phyloP scores from a whole-genome alignment of 2,329 filamentous ascomycete genomes.

The Colletotrichum orchidophilum region DNA sequence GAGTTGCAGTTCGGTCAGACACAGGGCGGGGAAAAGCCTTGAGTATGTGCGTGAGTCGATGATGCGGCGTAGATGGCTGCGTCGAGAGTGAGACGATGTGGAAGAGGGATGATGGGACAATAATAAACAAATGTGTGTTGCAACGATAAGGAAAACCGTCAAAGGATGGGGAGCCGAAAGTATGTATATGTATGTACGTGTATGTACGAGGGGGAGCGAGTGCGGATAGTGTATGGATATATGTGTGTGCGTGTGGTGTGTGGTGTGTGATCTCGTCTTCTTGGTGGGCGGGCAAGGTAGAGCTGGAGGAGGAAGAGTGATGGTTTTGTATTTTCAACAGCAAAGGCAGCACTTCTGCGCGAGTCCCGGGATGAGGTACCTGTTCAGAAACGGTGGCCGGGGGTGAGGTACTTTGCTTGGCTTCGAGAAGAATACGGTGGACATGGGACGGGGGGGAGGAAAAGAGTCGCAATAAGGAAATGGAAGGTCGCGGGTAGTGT shows the following conservation, averaged over 20 bases:
- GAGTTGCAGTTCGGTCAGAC: conserved; percentile 26
- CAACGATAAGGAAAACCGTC: conserved; percentile 22
- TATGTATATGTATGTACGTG: conserved; percentile 33
- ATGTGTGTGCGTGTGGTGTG: not conserved
- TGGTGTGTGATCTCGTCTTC: conserved; percentile 29
- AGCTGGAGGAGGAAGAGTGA: conserved; percentile 19
- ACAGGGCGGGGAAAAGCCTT: conserved; percentile 23
- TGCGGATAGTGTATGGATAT: not conserved
- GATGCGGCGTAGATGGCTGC: not conserved
- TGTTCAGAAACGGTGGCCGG: conserved; percentile 27
- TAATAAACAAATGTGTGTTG: conserved; percentile 36
- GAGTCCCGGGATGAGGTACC: conserved; percentile 28
- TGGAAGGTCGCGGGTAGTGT: conserved; percentile 8
- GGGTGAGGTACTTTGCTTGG: conserved; percentile 32
- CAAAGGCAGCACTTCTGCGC: conserved; percentile 30
- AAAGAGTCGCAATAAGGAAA: conserved; percentile 7
- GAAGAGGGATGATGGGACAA: conserved; percentile 31
- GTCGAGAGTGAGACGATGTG: conserved; percentile 6
- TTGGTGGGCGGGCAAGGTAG: conserved; percentile 31
- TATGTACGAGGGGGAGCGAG: conserved; percentile 28
- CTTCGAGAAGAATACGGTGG: conserved; percentile 35
- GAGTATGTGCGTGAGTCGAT: conserved; percentile 5
- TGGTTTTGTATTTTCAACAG: conserved; percentile 31
- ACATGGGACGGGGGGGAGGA: conserved; percentile 18
- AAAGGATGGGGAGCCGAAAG: conserved; percentile 30